These are phyloP conservation scores for Starmerella floricola DNA, from an alignment of 805 yeast species.

Conservation along the genomic window DNA sequence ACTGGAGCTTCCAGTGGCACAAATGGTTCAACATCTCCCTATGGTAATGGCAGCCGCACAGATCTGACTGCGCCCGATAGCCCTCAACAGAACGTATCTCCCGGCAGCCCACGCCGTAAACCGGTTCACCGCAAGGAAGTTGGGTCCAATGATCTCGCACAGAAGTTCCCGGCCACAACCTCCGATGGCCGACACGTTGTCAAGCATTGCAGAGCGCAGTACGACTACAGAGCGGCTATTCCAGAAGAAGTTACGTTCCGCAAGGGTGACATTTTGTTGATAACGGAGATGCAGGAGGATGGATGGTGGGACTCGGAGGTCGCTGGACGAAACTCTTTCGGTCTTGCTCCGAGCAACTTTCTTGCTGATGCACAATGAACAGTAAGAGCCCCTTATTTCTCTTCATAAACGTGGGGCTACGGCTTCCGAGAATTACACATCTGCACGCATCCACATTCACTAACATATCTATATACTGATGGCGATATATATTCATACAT, in stretches of 20 bases:
- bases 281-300: conserved; percentile 49
- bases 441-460: neutral
- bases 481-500: too few species aligned
- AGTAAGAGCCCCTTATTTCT: too few species aligned
- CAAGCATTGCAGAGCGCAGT: conserved; percentile 42
- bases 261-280: conserved; percentile 44
- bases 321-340: conserved; percentile 31
- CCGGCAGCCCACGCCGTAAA: neutral
- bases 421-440: neutral
- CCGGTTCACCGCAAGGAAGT: conserved; percentile 10
- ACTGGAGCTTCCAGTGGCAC: neutral
- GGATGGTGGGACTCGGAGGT: conserved; percentile 70
- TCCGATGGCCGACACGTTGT: conserved; percentile 45
- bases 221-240: conserved; percentile 46
- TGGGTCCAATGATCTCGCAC: conserved; percentile 8
- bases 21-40: conserved; percentile 5
- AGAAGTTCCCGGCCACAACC: conserved; percentile 36
- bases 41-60: conserved; percentile 10
- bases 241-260: conserved; percentile 50
- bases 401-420: too few species aligned
- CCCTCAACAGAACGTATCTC: neutral
- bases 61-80: neutral
- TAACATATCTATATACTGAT: too few species aligned
- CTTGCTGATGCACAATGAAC: conserved; percentile 14
- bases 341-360: conserved; percentile 56